Evolutionary conservation across 164 flowering plant genomes (phyloP), one percentile per base, ranked within the genome.

Genomic region (Magnolia officinalis): DNA sequence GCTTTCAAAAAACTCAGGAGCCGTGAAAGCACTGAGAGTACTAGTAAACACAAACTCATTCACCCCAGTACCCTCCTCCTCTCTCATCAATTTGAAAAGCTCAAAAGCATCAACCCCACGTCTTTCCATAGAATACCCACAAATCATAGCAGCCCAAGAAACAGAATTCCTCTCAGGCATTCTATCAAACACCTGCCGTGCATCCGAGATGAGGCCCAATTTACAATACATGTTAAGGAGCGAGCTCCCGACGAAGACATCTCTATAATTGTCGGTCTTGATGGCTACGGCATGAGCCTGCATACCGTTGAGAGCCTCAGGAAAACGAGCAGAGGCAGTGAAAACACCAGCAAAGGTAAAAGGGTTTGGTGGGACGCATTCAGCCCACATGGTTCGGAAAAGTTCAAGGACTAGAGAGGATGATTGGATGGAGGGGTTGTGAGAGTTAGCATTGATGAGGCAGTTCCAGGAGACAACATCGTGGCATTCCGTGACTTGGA

Each of bases 381-480:
- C 85, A 1, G 77, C 72, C 71, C 84, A 80, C 98, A 94, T 91
- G 61, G 78, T 76, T 19, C 51, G 82, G 72, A 94, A 89, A n/a
- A 92, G 82, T 5, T 80, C 61, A 72, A 94, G 49, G 20, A 82
- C 90, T 6, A 66, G 31, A 10, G 81, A 50, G 11, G 72, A 45
- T 6, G 86, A 70, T 4, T 71, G 78, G 4, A 31, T 14, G 23
- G 72, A 70, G 6, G 85, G 86, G 70, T 81, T 79, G 50, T 86
- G 91, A 66, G 93, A 82, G 83, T 80, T 83, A 23, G 82, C 89
- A 72, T 85, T 91, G 88, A 94, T 88, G 79, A 94, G 85, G 79
- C 83, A 86, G 81, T 92, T 94, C 90, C 91, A 94, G 26, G 97
- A 88, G 69, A 88, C 90, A 9, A 86, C 86, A 79, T 91, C 95